Conservation (phyloP, 768 basidiomycete species). For the Rhodosporidiobolus sp. region DNA sequence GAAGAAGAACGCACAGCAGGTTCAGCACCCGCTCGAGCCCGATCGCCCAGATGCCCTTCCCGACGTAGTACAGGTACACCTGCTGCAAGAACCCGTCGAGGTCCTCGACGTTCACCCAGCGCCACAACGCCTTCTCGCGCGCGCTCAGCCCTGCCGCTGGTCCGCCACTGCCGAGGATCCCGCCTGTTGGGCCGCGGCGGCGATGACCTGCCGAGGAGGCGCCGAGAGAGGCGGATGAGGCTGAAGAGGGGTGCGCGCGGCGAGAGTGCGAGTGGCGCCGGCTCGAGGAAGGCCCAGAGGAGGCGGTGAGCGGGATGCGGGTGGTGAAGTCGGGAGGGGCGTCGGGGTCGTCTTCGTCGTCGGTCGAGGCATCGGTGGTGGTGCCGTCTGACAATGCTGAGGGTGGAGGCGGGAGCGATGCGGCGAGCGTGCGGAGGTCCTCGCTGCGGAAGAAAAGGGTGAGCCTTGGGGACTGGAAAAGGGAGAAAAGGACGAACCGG, state of each 20-base stretch:
- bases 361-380: not conserved
- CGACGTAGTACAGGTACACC: conserved; percentile 87
- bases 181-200: conserved; percentile 3
- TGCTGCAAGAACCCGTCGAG: conserved; percentile 84
- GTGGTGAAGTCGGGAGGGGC: conserved; percentile 36
- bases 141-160: conserved; percentile 21
- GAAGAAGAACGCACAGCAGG: conserved; percentile 67
- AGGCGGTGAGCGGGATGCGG: conserved; percentile 13
- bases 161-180: not conserved
- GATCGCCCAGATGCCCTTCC: conserved; percentile 94
- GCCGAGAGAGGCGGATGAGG: not conserved
- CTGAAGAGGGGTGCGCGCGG: not conserved
- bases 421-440: conserved; percentile 2
- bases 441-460: not conserved
- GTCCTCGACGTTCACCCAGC: conserved; percentile 98
- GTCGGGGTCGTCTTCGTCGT: conserved; percentile 31
- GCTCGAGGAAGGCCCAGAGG: not conserved
- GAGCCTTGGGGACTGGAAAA: not conserved
- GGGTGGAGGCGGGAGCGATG: conserved; percentile 20
- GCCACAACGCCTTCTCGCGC: conserved; percentile 85
- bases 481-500: not conserved
- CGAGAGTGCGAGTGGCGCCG: not conserved
- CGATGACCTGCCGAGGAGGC: not conserved
- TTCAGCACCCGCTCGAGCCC: conserved; percentile 86
- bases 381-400: conserved; percentile 1